A percentile compares a stretch with the other conserved stretches of the same genome.
Evolutionary conservation across 169 alveolate genomes (phyloP).

Genomic region (Plasmodium billcollinsi): DNA sequence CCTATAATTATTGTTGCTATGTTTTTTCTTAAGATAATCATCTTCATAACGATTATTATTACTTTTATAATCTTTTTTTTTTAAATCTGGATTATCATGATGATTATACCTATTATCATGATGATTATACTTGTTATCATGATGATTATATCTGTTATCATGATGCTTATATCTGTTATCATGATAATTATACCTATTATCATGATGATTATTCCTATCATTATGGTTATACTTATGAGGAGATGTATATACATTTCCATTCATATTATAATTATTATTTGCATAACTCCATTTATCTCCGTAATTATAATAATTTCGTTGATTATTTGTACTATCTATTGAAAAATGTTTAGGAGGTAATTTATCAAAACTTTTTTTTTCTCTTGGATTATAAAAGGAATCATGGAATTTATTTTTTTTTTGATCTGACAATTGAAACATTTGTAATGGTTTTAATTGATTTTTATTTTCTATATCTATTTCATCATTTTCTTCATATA

Average conservation of each 20-base stretch:
- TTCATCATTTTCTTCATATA: constrained; percentile 28
- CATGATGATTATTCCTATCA: not conserved
- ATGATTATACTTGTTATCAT: too few species aligned
- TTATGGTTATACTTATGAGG: not conserved
- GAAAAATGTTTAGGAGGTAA: not conserved
- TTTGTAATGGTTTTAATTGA: constrained; percentile 3
- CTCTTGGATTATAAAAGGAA: constrained; percentile 7
- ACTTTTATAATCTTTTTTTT: constrained; percentile 4
- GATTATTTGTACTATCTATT: not conserved
- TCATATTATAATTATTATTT: not conserved
- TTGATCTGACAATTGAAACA: constrained; percentile 5
- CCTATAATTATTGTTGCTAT: not conserved
- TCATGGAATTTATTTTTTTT: constrained; percentile 9
- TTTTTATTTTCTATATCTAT: not conserved
- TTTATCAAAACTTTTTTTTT: not conserved
- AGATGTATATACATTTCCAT: not conserved
- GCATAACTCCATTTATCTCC: constrained; percentile 10
- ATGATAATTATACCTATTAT: too few species aligned
- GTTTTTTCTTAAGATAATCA: constrained; percentile 1
- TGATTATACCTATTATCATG: too few species aligned
- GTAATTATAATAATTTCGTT: constrained; percentile 1
- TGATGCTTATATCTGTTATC: too few species aligned
- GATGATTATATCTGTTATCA: too few species aligned
- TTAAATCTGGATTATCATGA: not conserved
- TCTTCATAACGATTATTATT: constrained; percentile 2